Percentiles rank a stretch among this genome's conserved stretches.
Conservation (phyloP, 805 yeast genomes). For the Lipomyces kockii region DNA sequence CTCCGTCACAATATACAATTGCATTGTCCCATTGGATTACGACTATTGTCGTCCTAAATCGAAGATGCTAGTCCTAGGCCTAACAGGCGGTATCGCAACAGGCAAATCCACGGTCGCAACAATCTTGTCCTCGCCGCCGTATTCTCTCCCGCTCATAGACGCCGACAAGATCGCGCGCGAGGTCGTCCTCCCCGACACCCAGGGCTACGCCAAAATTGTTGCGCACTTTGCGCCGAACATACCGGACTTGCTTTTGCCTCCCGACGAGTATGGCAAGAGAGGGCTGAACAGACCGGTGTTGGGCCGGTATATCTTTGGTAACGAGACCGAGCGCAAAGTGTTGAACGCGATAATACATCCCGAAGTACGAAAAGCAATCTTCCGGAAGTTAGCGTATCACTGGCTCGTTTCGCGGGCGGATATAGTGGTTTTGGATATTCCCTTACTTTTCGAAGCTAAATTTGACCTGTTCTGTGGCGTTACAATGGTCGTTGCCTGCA, state of each 20-base stretch:
- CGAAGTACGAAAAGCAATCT: constrained; percentile 72
- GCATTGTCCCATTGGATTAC: no score
- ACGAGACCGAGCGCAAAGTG: constrained; percentile 59
- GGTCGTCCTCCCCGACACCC: constrained; percentile 78
- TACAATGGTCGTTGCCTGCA: constrained; percentile 70
- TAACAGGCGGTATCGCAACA: constrained; percentile 98
- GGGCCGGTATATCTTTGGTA: constrained; percentile 73
- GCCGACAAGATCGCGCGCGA: constrained; percentile 90
- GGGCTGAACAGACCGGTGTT: constrained; percentile 70
- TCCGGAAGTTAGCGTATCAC: constrained; percentile 56
- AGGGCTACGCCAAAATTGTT: constrained; percentile 71
- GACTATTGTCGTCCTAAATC: neutral
- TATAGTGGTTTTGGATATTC: constrained; percentile 83
- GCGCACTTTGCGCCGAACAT: constrained; percentile 60
- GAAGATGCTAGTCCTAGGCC: constrained; percentile 84
- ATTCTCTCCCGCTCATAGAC: constrained; percentile 69
- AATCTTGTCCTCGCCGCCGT: constrained; percentile 48
- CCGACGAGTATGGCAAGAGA: constrained; percentile 36
- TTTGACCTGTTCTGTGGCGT: constrained; percentile 73
- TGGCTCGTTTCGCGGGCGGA: constrained; percentile 60
- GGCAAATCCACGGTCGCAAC: constrained; percentile 92
- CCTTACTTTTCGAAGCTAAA: constrained; percentile 81
- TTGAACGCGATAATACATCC: constrained; percentile 87
- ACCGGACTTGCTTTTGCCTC: constrained; percentile 49
- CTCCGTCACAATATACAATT: no score